phyloP scores from a whole-genome alignment of 352 stramenopile genomes.

The Globisporangium spinosum region DNA sequence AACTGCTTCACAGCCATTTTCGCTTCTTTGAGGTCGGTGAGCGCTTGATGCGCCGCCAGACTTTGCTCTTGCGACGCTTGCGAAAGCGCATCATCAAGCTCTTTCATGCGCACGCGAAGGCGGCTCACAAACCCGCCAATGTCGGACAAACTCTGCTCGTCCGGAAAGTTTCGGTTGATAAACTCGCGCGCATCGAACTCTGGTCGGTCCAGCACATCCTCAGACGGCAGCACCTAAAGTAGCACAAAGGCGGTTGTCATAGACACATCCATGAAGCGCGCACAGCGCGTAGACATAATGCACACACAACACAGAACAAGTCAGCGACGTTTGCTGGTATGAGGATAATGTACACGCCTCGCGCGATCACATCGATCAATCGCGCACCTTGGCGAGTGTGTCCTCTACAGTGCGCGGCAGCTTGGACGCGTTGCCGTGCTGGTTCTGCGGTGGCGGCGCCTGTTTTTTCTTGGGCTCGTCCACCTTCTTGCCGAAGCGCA shows the following conservation, averaged over 20 bases:
- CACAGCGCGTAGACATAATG: neutral
- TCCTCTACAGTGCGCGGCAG: conserved; percentile 51
- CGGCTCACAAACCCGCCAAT: conserved; percentile 84
- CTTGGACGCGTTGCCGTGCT: conserved; percentile 36
- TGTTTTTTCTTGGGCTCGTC: conserved; percentile 23
- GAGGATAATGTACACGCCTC: neutral
- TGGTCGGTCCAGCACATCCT: conserved; percentile 82
- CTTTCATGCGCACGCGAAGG: conserved; percentile 72
- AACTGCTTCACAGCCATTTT: conserved; percentile 87
- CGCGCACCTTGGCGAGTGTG: conserved; percentile 41
- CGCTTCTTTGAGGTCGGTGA: conserved; percentile 82
- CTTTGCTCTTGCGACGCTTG: conserved; percentile 79
- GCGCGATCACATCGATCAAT: neutral
- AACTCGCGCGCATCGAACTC: conserved; percentile 92
- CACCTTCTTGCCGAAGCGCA: conserved; percentile 19
- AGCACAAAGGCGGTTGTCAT: neutral
- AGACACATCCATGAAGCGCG: neutral
- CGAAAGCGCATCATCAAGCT: conserved; percentile 78
- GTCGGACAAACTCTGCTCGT: conserved; percentile 73
- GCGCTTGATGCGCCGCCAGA: conserved; percentile 65
- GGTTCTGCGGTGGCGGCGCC: neutral
- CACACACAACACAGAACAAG: neutral
- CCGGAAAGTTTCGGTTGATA: conserved; percentile 92
- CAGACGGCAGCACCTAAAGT: conserved; percentile 61
- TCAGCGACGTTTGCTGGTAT: neutral